A percentile compares a stretch with the other conserved stretches of the same genome.
phyloP scores from a whole-genome alignment of 1,139 yeast genomes.

The Yamadazyma buinensis region DNA sequence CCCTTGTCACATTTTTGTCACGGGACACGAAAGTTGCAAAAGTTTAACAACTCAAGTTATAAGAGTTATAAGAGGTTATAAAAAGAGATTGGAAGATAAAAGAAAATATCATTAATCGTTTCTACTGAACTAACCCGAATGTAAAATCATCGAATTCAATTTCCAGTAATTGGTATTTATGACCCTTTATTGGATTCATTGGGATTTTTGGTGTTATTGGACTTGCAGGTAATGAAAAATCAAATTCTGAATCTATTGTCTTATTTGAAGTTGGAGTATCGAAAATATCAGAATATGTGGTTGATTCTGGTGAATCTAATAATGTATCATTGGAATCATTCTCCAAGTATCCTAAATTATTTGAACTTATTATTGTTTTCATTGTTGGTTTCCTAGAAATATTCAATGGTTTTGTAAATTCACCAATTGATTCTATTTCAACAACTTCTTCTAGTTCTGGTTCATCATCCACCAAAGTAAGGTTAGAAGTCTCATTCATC shows the following conservation, averaged over 20 bases:
- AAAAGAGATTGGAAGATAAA: too few species aligned
- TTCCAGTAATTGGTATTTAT: slow-evolving; percentile 6
- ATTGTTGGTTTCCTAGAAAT: slow-evolving; percentile 11
- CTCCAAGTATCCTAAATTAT: too few species aligned
- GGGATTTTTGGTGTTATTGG: too few species aligned
- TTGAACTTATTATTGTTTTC: not conserved
- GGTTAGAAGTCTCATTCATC: slow-evolving; percentile 21
- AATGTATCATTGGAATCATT: slow-evolving; percentile 17
- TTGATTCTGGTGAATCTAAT: slow-evolving; percentile 11
- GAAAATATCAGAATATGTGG: slow-evolving; percentile 7
- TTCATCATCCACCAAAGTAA: slow-evolving; percentile 26
- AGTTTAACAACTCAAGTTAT: too few species aligned
- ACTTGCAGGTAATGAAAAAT: too few species aligned
- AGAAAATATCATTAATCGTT: slow-evolving; percentile 1
- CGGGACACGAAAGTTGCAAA: not conserved
- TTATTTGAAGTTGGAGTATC: slow-evolving; percentile 2
- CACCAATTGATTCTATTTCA: too few species aligned
- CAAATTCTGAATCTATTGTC: too few species aligned
- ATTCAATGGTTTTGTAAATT: slow-evolving; percentile 21
- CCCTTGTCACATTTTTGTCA: not conserved
- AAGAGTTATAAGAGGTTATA: too few species aligned
- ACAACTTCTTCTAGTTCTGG: not conserved
- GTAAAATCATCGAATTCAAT: slow-evolving; percentile 6
- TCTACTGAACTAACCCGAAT: not conserved
- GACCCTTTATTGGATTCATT: not conserved